Conservation (phyloP, 179 eudicot species). For the Beta corolliflora region DNA sequence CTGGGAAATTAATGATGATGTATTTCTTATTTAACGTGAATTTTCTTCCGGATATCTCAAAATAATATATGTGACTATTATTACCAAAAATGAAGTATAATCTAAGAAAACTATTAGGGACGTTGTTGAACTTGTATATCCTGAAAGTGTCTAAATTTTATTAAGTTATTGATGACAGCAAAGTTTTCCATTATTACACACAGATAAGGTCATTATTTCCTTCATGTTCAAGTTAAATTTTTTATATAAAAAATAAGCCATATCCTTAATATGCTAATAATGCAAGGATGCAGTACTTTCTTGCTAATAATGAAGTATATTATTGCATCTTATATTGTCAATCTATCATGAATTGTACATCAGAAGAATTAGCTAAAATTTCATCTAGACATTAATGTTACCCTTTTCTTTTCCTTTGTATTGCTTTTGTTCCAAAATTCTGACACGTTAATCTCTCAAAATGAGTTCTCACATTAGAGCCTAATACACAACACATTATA, state of each 20-base stretch:
- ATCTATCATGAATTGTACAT: not conserved
- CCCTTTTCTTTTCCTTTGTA: not conserved
- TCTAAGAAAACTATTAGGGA: too few relatives aligned
- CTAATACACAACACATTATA: not conserved
- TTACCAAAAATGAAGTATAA: too few relatives aligned
- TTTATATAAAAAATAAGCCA: not conserved
- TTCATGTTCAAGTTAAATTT: not conserved
- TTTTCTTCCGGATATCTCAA: too few relatives aligned
- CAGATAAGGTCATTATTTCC: not conserved
- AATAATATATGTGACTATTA: too few relatives aligned
- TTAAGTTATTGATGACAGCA: not conserved
- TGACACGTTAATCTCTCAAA: not conserved
- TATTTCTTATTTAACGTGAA: too few relatives aligned
- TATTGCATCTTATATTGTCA: not conserved
- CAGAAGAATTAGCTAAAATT: not conserved
- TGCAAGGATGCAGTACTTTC: too few relatives aligned
- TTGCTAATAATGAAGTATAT: not conserved
- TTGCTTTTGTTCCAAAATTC: not conserved
- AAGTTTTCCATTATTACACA: too few relatives aligned
- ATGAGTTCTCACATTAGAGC: not conserved
- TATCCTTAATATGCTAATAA: not conserved
- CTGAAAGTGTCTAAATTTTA: not conserved
- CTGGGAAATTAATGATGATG: too few relatives aligned
- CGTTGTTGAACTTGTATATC: not conserved
- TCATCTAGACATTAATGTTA: not conserved